A percentile compares a stretch with the other conserved stretches of the same genome.
Conservation (phyloP, 495 filamentous ascomycete genomes). For the Penicillium lagena region DNA sequence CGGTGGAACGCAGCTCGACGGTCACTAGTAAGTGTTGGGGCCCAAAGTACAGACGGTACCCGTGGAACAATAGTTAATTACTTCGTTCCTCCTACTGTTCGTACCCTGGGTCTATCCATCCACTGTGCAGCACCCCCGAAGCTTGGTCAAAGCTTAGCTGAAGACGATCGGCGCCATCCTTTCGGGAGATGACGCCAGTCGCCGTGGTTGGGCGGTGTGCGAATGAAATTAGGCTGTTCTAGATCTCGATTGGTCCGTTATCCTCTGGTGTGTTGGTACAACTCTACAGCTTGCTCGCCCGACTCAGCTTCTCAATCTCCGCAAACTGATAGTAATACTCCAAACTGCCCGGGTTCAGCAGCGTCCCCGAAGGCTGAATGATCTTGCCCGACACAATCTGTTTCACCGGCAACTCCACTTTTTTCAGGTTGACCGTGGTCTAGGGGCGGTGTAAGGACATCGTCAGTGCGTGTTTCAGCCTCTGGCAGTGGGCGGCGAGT, state of each 20-base stretch:
- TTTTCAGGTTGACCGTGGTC: constrained; percentile 80
- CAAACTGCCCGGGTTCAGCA: constrained; percentile 68
- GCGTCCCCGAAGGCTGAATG: constrained; percentile 69
- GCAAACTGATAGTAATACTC: constrained; percentile 78
- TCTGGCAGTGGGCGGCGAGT: background rate
- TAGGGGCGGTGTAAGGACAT: constrained; percentile 15
- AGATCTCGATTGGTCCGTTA: too few species aligned
- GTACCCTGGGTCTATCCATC: background rate
- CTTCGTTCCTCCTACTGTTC: background rate
- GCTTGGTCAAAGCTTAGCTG: constrained; percentile 24
- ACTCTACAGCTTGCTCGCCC: constrained; percentile 15
- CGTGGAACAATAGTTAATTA: background rate
- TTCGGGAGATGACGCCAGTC: too few species aligned
- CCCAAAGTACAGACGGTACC: too few species aligned
- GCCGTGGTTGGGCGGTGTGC: too few species aligned
- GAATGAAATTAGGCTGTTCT: too few species aligned
- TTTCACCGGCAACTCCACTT: constrained; percentile 81
- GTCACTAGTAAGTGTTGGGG: too few species aligned
- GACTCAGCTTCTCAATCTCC: constrained; percentile 58
- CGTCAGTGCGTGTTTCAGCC: too few species aligned
- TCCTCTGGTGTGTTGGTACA: too few species aligned
- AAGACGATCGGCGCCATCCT: background rate
- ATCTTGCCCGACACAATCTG: constrained; percentile 71
- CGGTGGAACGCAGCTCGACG: constrained; percentile 1
- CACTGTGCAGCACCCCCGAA: background rate